phyloP scores from a whole-genome alignment of 2,329 filamentous ascomycete species.

The Ophiostoma fasciatum region DNA sequence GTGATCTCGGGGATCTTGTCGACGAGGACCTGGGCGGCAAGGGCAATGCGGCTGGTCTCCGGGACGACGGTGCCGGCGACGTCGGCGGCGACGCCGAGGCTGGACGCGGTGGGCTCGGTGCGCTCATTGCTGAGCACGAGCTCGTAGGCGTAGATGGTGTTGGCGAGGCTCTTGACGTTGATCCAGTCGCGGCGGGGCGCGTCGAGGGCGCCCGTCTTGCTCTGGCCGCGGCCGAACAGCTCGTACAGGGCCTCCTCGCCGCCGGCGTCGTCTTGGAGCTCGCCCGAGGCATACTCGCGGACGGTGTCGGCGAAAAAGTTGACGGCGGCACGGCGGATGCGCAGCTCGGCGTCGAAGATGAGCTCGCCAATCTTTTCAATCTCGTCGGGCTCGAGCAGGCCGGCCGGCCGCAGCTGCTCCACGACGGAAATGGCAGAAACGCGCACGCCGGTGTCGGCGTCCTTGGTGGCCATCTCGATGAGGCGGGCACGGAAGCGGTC shows the following conservation, averaged over 20 bases:
- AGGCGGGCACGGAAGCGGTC: conserved; percentile 78
- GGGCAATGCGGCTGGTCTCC: conserved; percentile 62
- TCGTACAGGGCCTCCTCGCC: conserved; percentile 67
- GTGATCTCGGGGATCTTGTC: conserved; percentile 67
- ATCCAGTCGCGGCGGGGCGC: conserved; percentile 74
- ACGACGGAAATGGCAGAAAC: conserved; percentile 69
- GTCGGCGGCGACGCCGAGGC: conserved; percentile 22
- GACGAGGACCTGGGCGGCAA: conserved; percentile 75
- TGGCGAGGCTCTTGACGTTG: conserved; percentile 77
- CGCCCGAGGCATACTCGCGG: conserved; percentile 62
- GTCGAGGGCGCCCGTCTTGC: conserved; percentile 53
- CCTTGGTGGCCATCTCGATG: conserved; percentile 82
- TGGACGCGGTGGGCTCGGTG: conserved; percentile 11
- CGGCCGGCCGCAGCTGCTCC: conserved; percentile 66
- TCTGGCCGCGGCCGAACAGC: conserved; percentile 50
- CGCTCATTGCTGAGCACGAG: conserved; percentile 40
- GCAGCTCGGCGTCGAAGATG: conserved; percentile 74
- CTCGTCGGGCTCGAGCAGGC: conserved; percentile 79
- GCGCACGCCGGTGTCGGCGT: conserved; percentile 68
- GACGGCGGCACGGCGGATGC: conserved; percentile 77
- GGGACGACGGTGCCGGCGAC: conserved; percentile 40
- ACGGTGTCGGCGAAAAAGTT: conserved; percentile 84
- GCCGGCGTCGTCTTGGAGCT: conserved; percentile 71
- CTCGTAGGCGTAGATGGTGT: conserved; percentile 72
- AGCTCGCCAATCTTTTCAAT: conserved; percentile 78